Evolutionary conservation across 2,329 filamentous ascomycete species (phyloP).

Genomic region (Daldinia sp.): DNA sequence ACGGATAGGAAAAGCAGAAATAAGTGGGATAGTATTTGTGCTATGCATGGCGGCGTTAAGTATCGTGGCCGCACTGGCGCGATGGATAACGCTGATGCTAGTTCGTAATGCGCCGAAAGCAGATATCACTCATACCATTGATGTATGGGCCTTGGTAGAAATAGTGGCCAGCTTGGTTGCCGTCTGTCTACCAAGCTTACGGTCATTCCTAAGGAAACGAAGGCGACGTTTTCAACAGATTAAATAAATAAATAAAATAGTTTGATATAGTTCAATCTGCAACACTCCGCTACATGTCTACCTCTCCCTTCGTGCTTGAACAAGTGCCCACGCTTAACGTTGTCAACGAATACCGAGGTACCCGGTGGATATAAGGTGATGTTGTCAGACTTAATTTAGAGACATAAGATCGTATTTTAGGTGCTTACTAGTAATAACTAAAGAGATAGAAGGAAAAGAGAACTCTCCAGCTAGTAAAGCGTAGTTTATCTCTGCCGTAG

Average conservation of each 20-base stretch:
- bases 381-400: no score
- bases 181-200: slow-evolving; percentile 37
- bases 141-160: slow-evolving; percentile 41
- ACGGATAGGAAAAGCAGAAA: slow-evolving; percentile 32
- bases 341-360: not conserved
- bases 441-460: no score
- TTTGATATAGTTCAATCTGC: not conserved
- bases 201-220: slow-evolving; percentile 35
- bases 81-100: slow-evolving; percentile 36
- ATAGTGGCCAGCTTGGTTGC: slow-evolving; percentile 40
- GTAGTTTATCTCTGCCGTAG: no score
- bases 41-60: slow-evolving; percentile 39
- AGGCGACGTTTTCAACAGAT: slow-evolving; percentile 3
- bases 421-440: no score
- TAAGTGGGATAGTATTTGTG: slow-evolving; percentile 39
- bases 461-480: no score
- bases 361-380: no score
- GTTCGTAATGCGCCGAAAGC: slow-evolving; percentile 37
- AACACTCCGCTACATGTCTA: not conserved
- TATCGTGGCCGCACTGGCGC: slow-evolving; percentile 36
- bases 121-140: slow-evolving; percentile 40
- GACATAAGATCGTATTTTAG: no score
- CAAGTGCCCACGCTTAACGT: not conserved
- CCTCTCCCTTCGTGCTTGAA: no score
- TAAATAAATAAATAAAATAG: not conserved